phyloP scores from a whole-genome alignment of 768 basidiomycete species.

The Pisolithus microcarpus region DNA sequence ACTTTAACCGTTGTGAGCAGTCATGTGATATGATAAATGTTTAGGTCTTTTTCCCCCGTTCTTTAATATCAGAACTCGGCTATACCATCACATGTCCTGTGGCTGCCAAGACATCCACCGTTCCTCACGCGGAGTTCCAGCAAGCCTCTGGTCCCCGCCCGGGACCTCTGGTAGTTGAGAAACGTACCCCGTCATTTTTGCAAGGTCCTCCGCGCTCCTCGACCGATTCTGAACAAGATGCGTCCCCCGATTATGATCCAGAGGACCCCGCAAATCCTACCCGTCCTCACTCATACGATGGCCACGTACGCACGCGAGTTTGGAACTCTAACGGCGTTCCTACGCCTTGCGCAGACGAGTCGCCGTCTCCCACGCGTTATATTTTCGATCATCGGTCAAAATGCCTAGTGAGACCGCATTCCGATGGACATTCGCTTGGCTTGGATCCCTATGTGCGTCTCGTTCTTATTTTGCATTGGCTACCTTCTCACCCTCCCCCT shows the following conservation, averaged over 20 bases:
- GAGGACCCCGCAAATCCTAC: slow-evolving; percentile 20
- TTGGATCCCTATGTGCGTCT: slow-evolving; percentile 27
- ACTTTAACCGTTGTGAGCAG: not conserved
- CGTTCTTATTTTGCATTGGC: not conserved
- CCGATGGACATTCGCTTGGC: slow-evolving; percentile 19
- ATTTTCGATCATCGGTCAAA: slow-evolving; percentile 24
- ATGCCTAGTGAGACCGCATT: slow-evolving; percentile 23
- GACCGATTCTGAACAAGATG: slow-evolving; percentile 20
- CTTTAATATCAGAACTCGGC: slow-evolving; percentile 56
- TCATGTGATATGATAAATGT: not conserved
- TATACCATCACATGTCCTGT: slow-evolving; percentile 35
- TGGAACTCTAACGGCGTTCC: slow-evolving; percentile 13
- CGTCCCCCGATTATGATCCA: slow-evolving; percentile 35
- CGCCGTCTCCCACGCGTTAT: slow-evolving; percentile 14
- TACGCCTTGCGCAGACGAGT: slow-evolving; percentile 4
- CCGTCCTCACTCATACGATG: slow-evolving; percentile 14
- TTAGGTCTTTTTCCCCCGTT: slow-evolving; percentile 76
- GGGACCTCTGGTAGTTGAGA: slow-evolving; percentile 15
- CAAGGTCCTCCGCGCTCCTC: slow-evolving; percentile 13
- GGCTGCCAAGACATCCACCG: slow-evolving; percentile 21
- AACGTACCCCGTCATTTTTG: slow-evolving; percentile 21
- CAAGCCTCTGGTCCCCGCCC: slow-evolving; percentile 3
- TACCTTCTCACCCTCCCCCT: slow-evolving; percentile 5
- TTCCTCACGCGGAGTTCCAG: slow-evolving; percentile 18
- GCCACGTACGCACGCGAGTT: slow-evolving; percentile 18